phyloP scores from a whole-genome alignment of 768 basidiomycete species.

The Filobasidium floriforme region DNA sequence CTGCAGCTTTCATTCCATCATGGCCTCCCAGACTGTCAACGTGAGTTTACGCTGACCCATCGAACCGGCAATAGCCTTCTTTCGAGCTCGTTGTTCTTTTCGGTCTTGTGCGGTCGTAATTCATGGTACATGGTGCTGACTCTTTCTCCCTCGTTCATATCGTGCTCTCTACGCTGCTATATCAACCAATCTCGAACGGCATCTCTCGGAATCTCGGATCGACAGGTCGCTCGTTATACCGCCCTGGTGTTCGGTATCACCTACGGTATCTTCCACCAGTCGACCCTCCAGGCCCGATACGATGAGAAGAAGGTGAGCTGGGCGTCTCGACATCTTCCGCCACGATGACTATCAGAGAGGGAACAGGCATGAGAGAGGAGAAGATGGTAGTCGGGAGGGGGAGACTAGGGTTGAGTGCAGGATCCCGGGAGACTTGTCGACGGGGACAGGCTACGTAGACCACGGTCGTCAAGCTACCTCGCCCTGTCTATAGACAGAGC shows the following conservation, averaged over 20 bases:
- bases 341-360: neutral
- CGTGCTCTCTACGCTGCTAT: no score
- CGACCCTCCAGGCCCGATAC: constrained; percentile 73
- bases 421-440: no score
- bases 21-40: constrained; percentile 33
- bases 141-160: neutral
- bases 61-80: neutral
- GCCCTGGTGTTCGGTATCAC: constrained; percentile 76
- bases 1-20: constrained; percentile 2
- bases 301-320: constrained; percentile 64
- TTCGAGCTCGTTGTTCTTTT: neutral
- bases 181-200: neutral
- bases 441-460: no score
- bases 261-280: constrained; percentile 88
- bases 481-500: no score
- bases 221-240: constrained; percentile 85
- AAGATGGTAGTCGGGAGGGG: neutral
- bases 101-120: neutral
- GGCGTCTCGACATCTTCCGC: neutral
- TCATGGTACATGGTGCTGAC: neutral
- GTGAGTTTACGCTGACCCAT: constrained; percentile 16
- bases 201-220: neutral
- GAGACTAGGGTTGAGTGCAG: neutral
- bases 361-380: neutral
- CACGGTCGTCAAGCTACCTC: no score